Evolutionary conservation across 1,284 basidiomycete genomes (phyloP).

Genomic region (Trametes versicolor): DNA sequence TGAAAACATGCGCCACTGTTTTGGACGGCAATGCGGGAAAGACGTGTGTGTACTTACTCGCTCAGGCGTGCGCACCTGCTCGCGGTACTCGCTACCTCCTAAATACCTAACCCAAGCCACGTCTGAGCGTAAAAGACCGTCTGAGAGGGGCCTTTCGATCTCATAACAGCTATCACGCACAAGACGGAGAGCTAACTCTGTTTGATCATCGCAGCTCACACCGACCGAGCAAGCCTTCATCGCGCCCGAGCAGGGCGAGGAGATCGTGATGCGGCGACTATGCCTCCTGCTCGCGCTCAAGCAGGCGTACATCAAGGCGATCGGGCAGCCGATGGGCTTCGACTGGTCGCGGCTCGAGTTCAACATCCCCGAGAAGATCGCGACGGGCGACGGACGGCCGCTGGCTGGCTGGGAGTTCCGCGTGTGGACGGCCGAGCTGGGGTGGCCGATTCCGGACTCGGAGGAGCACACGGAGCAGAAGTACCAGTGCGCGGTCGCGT

Average conservation of each 20-base stretch:
- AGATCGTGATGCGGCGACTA: conserved; percentile 73
- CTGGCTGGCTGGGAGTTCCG: conserved; percentile 86
- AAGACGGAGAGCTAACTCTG: neutral
- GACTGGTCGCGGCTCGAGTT: conserved; percentile 84
- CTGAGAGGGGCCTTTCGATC: too few relatives aligned
- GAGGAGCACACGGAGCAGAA: conserved; percentile 66
- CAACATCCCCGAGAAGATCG: conserved; percentile 69
- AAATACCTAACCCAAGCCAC: too few relatives aligned
- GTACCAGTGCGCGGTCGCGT: conserved; percentile 79
- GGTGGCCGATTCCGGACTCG: conserved; percentile 67
- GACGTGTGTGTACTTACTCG: too few relatives aligned
- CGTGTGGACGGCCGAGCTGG: conserved; percentile 76
- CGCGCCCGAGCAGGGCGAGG: conserved; percentile 60
- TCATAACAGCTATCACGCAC: too few relatives aligned
- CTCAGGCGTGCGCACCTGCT: too few relatives aligned
- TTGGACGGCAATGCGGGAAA: too few relatives aligned
- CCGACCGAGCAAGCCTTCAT: conserved; percentile 65
- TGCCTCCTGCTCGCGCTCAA: conserved; percentile 81
- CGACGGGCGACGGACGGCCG: conserved; percentile 70
- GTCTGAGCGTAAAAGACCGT: too few relatives aligned
- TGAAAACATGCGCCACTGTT: too few relatives aligned
- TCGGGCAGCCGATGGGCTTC: conserved; percentile 81
- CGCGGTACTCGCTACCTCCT: too few relatives aligned
- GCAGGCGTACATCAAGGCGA: conserved; percentile 80
- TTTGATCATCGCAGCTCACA: conserved; percentile 60